phyloP scores from a whole-genome alignment of 352 stramenopile species.

The Phytophthora pisi region DNA sequence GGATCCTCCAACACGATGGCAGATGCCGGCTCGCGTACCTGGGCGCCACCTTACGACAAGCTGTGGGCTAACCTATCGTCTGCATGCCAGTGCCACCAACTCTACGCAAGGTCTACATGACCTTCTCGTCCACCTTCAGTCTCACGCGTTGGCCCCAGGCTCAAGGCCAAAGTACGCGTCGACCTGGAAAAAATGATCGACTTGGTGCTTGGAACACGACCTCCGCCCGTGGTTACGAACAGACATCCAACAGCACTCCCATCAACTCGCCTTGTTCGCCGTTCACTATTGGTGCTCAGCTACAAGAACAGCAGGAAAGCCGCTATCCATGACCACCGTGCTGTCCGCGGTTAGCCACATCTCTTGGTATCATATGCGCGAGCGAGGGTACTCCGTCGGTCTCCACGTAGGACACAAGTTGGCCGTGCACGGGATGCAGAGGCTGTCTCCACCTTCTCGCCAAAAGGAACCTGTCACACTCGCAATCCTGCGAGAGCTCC shows the following conservation, averaged over 20 bases:
- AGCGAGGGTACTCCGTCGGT: background rate
- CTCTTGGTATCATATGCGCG: slow-evolving; percentile 22
- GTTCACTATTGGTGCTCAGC: background rate
- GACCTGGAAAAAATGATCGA: slow-evolving; percentile 5
- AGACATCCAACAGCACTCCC: background rate
- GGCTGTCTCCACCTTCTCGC: slow-evolving; percentile 4
- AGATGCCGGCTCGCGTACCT: slow-evolving; percentile 7
- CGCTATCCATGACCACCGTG: background rate
- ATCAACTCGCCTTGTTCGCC: slow-evolving; percentile 1
- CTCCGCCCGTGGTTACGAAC: background rate
- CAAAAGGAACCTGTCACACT: slow-evolving; percentile 10
- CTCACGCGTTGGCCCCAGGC: background rate
- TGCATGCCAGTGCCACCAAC: slow-evolving; percentile 2
- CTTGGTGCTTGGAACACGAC: background rate
- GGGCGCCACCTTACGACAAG: background rate
- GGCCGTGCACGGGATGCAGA: slow-evolving; percentile 20
- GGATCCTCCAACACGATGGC: background rate
- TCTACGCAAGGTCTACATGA: slow-evolving; percentile 13
- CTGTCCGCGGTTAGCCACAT: slow-evolving; percentile 25
- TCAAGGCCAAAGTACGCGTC: slow-evolving; percentile 1
- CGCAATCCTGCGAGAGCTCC: background rate
- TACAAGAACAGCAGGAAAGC: background rate
- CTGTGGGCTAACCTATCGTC: slow-evolving; percentile 18
- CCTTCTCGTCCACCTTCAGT: slow-evolving; percentile 11
- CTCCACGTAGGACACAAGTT: slow-evolving; percentile 11